A percentile compares a stretch with the other conserved stretches of the same genome.
Conservation (phyloP, 2,329 filamentous ascomycete genomes). For the Nakataea oryzae region DNA sequence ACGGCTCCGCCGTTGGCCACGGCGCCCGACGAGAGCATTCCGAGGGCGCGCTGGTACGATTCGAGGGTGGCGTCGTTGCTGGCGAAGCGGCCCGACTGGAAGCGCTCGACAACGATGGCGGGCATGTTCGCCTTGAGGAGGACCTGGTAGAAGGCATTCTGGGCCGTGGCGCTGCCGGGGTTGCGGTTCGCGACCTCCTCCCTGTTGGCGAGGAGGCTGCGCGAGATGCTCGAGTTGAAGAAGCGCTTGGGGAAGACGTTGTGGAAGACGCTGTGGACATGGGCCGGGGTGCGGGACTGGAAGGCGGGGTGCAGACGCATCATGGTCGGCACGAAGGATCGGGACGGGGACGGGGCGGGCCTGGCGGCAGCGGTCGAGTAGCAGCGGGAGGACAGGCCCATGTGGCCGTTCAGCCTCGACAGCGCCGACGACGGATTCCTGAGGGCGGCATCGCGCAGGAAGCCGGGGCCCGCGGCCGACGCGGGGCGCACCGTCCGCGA, state of each 20-base stretch:
- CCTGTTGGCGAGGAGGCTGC: constrained; percentile 66
- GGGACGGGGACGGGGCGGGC: background rate
- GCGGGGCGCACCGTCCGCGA: constrained; percentile 20
- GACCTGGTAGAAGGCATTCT: constrained; percentile 89
- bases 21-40: constrained; percentile 19
- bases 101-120: constrained; percentile 81
- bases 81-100: constrained; percentile 78
- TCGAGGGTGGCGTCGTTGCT: constrained; percentile 68
- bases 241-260: background rate
- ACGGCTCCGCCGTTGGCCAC: background rate
- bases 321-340: background rate
- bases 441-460: constrained; percentile 2
- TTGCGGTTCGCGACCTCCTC: constrained; percentile 93
- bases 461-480: background rate
- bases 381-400: background rate
- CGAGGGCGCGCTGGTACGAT: constrained; percentile 66
- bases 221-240: constrained; percentile 35
- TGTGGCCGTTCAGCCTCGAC: background rate
- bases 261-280: background rate
- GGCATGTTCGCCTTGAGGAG: constrained; percentile 89
- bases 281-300: background rate
- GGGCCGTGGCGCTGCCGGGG: constrained; percentile 73
- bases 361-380: background rate
- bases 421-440: constrained; percentile 2
- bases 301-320: background rate